A percentile compares a stretch with the other conserved stretches of the same genome.
These are phyloP conservation scores for Rubia yunnanensis DNA, from an alignment of 257 asterid genomes.

Conservation along the genomic window DNA sequence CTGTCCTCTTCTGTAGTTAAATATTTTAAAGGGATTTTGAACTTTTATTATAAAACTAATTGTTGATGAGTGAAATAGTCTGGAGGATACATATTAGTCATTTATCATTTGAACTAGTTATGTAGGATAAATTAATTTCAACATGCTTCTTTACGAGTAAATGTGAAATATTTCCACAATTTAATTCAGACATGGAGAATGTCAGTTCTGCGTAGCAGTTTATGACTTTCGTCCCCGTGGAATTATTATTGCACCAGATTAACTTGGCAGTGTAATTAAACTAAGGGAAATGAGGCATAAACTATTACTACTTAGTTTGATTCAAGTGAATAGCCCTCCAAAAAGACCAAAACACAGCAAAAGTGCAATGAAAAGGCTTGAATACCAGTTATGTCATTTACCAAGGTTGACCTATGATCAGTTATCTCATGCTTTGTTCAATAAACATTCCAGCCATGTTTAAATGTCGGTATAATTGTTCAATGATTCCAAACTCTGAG, in stretches of 20 bases:
- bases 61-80: too few relatives aligned
- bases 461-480: constrained; percentile 38
- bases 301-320: background rate
- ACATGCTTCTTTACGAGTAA: too few relatives aligned
- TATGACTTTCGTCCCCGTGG: background rate
- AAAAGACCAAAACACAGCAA: background rate
- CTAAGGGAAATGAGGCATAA: background rate
- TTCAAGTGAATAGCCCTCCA: background rate
- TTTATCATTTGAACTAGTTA: too few relatives aligned
- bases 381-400: constrained; percentile 3
- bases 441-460: constrained; percentile 55
- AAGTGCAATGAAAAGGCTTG: background rate
- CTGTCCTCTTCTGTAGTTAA: background rate
- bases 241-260: background rate
- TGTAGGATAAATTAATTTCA: too few relatives aligned
- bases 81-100: too few relatives aligned
- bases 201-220: constrained; percentile 1
- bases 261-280: background rate
- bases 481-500: constrained; percentile 46
- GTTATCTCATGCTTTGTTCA: constrained; percentile 17
- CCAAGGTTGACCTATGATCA: constrained; percentile 44
- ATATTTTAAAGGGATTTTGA: too few relatives aligned
- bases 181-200: background rate
- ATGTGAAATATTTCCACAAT: too few relatives aligned
- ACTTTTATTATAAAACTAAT: too few relatives aligned